These are phyloP conservation scores for Dillenia suffruticosa DNA, from an alignment of 164 flowering plant genomes.

Conservation along the genomic window DNA sequence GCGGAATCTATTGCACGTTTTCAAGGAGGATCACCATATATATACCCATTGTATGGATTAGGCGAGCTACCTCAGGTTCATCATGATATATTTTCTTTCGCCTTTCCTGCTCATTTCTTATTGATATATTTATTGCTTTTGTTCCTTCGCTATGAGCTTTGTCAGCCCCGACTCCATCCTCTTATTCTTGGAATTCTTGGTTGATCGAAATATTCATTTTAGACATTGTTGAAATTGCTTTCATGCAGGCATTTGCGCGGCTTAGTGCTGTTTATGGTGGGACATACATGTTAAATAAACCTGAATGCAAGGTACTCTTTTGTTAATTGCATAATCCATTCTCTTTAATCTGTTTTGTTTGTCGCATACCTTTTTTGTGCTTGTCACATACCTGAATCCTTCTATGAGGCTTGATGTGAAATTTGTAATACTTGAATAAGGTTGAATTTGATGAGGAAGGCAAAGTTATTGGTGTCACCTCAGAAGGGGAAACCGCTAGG, in stretches of 20 bases:
- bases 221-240: background rate
- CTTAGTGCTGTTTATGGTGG: slow-evolving; percentile 99
- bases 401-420: background rate
- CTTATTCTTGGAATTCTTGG: background rate
- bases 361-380: too few relatives aligned
- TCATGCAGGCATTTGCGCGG: slow-evolving; percentile 82
- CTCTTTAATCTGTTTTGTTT: background rate
- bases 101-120: background rate
- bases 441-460: slow-evolving; percentile 90
- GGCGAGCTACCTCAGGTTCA: slow-evolving; percentile 97
- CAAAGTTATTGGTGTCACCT: slow-evolving; percentile 79
- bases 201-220: background rate
- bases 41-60: slow-evolving; percentile 88
- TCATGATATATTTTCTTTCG: background rate
- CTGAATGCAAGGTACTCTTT: slow-evolving; percentile 84
- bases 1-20: slow-evolving; percentile 92
- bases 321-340: background rate
- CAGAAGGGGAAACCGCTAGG: slow-evolving; percentile 92
- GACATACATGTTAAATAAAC: slow-evolving; percentile 92
- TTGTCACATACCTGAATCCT: background rate
- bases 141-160: background rate
- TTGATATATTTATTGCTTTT: background rate
- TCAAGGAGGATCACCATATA: slow-evolving; percentile 97
- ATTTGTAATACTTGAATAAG: slow-evolving; percentile 27
- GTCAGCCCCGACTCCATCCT: background rate